These are phyloP conservation scores for Neurospora hispaniola DNA, from an alignment of 495 filamentous ascomycete species.

Conservation along the genomic window DNA sequence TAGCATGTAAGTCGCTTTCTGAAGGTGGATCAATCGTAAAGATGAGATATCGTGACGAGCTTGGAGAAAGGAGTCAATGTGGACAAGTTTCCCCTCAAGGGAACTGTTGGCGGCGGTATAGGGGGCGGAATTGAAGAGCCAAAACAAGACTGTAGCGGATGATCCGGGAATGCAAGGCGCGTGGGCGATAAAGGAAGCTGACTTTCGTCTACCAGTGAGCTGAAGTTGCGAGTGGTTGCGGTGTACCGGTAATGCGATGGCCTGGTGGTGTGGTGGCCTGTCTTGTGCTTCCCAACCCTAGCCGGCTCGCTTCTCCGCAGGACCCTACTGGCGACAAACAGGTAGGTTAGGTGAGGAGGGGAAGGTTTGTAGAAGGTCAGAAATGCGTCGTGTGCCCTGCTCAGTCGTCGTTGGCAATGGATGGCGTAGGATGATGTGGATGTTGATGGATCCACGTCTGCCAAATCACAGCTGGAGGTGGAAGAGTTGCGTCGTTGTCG, in stretches of 20 bases:
- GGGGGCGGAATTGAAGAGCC: neutral
- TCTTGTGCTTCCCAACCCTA: neutral
- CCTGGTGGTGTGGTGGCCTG: neutral
- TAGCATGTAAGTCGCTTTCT: neutral
- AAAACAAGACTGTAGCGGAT: neutral
- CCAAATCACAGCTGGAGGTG: neutral
- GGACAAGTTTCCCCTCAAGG: neutral
- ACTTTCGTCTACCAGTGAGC: neutral
- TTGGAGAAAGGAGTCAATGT: neutral
- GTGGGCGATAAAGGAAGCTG: neutral
- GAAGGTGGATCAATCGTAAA: neutral
- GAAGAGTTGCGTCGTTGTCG: neutral
- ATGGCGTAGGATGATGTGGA: neutral
- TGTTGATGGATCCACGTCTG: slow-evolving; percentile 1
- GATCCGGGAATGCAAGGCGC: neutral
- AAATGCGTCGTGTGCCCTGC: neutral
- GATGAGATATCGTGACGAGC: neutral
- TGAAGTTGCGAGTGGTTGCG: neutral
- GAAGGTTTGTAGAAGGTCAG: neutral
- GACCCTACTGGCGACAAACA: neutral
- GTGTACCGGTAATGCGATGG: neutral
- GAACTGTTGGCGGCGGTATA: neutral
- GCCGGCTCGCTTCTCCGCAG: neutral
- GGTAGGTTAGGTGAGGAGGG: neutral
- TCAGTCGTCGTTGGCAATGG: neutral